A percentile compares a stretch with the other conserved stretches of the same genome.
phyloP scores from a whole-genome alignment of 495 filamentous ascomycete species.

The Margaritispora aquatica region DNA sequence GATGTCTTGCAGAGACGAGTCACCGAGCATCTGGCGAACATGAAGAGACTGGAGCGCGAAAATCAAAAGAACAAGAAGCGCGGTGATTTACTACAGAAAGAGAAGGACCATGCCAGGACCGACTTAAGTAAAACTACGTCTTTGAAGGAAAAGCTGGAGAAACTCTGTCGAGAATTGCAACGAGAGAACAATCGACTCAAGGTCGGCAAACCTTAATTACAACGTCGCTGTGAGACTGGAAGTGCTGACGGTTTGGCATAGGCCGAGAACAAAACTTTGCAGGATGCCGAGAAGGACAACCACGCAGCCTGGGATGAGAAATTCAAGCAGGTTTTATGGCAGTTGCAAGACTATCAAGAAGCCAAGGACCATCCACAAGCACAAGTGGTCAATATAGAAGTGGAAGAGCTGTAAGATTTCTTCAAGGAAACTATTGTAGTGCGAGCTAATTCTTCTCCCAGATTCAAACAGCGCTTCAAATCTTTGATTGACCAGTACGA shows the following conservation, averaged over 20 bases:
- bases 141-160: slow-evolving; percentile 92
- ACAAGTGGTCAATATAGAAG: slow-evolving; percentile 69
- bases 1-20: slow-evolving; percentile 87
- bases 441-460: slow-evolving; percentile 31
- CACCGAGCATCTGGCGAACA: slow-evolving; percentile 81
- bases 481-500: slow-evolving; percentile 94
- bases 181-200: slow-evolving; percentile 97
- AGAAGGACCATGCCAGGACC: slow-evolving; percentile 80
- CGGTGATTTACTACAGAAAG: slow-evolving; percentile 90
- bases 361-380: slow-evolving; percentile 71
- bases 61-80: slow-evolving; percentile 94
- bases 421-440: not conserved
- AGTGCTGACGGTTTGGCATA: slow-evolving; percentile 31
- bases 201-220: slow-evolving; percentile 40
- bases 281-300: slow-evolving; percentile 74
- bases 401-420: slow-evolving; percentile 73
- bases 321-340: slow-evolving; percentile 63
- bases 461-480: slow-evolving; percentile 85
- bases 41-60: slow-evolving; percentile 92
- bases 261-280: slow-evolving; percentile 86
- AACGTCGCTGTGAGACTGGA: not conserved
- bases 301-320: slow-evolving; percentile 80
- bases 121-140: slow-evolving; percentile 82
- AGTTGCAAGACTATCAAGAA: slow-evolving; percentile 75
- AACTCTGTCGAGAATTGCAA: slow-evolving; percentile 84